These are phyloP conservation scores for Pisolithus orientalis DNA, from an alignment of 768 basidiomycete genomes.

Conservation along the genomic window DNA sequence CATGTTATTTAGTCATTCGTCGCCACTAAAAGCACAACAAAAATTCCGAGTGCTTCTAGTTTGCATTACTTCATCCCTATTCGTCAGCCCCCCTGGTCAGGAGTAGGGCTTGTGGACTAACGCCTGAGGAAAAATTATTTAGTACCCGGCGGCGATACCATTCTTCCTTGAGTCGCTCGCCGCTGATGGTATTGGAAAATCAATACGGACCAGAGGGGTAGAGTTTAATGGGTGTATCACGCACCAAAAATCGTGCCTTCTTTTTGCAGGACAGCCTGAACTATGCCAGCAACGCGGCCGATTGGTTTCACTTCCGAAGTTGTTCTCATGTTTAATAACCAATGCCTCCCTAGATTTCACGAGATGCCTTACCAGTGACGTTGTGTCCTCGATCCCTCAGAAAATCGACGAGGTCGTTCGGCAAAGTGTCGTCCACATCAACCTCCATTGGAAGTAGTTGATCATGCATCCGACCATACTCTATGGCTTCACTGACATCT, in stretches of 20 bases:
- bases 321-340: slow-evolving; percentile 1
- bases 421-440: slow-evolving; percentile 59
- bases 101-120: too few relatives aligned
- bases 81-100: too few relatives aligned
- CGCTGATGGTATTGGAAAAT: slow-evolving; percentile 36
- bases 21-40: too few relatives aligned
- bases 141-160: slow-evolving; percentile 87
- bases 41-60: too few relatives aligned
- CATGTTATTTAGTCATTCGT: too few relatives aligned
- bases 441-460: slow-evolving; percentile 68
- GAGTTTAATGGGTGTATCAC: slow-evolving; percentile 16
- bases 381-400: slow-evolving; percentile 65
- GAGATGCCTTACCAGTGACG: slow-evolving; percentile 44
- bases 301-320: slow-evolving; percentile 23
- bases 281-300: slow-evolving; percentile 66
- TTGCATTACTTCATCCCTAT: too few relatives aligned
- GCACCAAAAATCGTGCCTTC: slow-evolving; percentile 60
- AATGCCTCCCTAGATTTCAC: not conserved
- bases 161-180: slow-evolving; percentile 91
- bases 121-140: slow-evolving; percentile 1
- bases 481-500: slow-evolving; percentile 77
- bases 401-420: slow-evolving; percentile 45
- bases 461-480: slow-evolving; percentile 77
- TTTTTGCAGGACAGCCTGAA: slow-evolving; percentile 55
- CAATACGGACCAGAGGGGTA: not conserved